phyloP scores from a whole-genome alignment of 2,329 filamentous ascomycete genomes.

The Grosmannia penicillata region DNA sequence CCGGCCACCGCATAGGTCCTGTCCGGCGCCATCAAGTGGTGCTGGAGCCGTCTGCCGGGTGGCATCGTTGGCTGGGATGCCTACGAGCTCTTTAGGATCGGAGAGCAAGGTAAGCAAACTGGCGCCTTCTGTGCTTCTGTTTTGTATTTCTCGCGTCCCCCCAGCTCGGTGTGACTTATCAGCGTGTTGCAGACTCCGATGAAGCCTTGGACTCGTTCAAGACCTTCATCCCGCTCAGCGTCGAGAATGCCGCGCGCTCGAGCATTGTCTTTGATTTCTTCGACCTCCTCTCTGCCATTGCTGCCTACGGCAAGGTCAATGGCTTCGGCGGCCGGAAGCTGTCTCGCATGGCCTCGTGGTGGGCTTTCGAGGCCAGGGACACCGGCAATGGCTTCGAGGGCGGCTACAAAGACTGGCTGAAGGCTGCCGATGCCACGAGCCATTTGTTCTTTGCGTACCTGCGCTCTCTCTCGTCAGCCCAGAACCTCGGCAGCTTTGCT shows the following conservation, averaged over 20 bases:
- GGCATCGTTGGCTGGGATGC: slow-evolving; percentile 95
- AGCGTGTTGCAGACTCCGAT: slow-evolving; percentile 63
- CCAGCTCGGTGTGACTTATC: no score
- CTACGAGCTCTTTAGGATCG: slow-evolving; percentile 89
- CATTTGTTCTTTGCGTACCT: slow-evolving; percentile 98
- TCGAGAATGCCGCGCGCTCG: slow-evolving; percentile 71
- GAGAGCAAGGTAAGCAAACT: slow-evolving; percentile 59
- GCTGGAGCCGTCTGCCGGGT: slow-evolving; percentile 82
- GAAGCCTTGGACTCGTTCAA: slow-evolving; percentile 88
- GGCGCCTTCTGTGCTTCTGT: no score
- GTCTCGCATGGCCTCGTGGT: slow-evolving; percentile 93
- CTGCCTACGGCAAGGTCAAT: slow-evolving; percentile 85
- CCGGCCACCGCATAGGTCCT: slow-evolving; percentile 54
- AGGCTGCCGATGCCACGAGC: slow-evolving; percentile 87
- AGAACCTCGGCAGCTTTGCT: slow-evolving; percentile 63
- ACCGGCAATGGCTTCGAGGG: slow-evolving; percentile 84
- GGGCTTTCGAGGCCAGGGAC: slow-evolving; percentile 89
- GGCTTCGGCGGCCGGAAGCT: slow-evolving; percentile 87
- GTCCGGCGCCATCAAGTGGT: slow-evolving; percentile 93
- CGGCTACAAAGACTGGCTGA: slow-evolving; percentile 79
- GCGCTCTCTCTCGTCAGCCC: slow-evolving; percentile 73
- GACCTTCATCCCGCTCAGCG: slow-evolving; percentile 88
- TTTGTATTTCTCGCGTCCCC: no score
- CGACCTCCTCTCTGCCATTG: slow-evolving; percentile 77
- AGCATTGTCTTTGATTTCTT: slow-evolving; percentile 95